These are phyloP conservation scores for Pleurotus giganteus DNA, from an alignment of 768 basidiomycete genomes.

Conservation along the genomic window DNA sequence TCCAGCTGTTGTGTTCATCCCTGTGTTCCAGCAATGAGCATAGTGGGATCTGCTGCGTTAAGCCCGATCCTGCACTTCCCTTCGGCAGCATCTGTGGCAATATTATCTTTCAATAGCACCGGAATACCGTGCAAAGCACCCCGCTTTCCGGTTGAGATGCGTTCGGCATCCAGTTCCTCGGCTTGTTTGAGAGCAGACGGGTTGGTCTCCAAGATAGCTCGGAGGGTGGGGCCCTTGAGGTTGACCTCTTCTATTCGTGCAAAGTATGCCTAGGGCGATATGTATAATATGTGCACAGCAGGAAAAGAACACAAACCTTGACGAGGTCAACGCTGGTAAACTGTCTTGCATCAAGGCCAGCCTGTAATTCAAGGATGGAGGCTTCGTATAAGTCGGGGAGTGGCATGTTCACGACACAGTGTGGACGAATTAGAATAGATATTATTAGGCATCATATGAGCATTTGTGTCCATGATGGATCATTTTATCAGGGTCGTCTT, in stretches of 20 bases:
- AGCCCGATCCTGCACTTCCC: constrained; percentile 20
- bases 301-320: constrained; percentile 34
- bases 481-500: no score
- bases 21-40: neutral
- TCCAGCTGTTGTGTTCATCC: constrained; percentile 20
- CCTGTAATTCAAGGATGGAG: constrained; percentile 51
- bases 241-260: constrained; percentile 72
- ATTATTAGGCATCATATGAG: no score
- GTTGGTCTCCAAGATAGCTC: constrained; percentile 59
- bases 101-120: constrained; percentile 43
- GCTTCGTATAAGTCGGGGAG: constrained; percentile 63
- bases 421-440: no score
- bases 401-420: neutral
- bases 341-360: constrained; percentile 43
- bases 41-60: neutral
- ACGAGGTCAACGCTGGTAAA: constrained; percentile 65
- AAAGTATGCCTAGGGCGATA: constrained; percentile 52
- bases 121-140: constrained; percentile 55
- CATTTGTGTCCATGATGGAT: no score
- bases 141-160: constrained; percentile 38
- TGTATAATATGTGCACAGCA: neutral
- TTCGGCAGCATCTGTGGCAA: constrained; percentile 43
- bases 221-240: constrained; percentile 50
- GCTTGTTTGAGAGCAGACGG: constrained; percentile 52
- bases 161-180: constrained; percentile 44